Evolutionary conservation across 177 flowering plant species (phyloP), one percentile per base, ranked within the genome.

Genomic region (Vitis hybrid): DNA sequence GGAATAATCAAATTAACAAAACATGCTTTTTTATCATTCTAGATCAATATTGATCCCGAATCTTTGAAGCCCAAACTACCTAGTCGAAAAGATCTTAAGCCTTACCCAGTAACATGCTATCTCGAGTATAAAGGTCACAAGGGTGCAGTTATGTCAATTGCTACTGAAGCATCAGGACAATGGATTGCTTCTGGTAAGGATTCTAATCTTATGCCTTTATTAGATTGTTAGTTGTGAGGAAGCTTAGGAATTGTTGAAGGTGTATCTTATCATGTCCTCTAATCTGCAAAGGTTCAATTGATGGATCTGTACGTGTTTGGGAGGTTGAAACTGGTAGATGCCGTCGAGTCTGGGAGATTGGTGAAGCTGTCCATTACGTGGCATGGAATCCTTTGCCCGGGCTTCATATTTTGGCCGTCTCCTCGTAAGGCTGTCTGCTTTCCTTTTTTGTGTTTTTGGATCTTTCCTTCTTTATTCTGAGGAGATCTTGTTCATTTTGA

Each of bases 31-130:
- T 58, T 29, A n/a, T 49, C 70, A 33, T 68, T 73, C 26, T 90
- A 96, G 98, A 78, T 96, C 64, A 88, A 93, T 74, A 88, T 96
- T 59, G 97, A 96, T 83, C 98, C 98, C 31, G 99, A 96, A 72
- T 83, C 93, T 53, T 68, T 96, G 79, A 94, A 92, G 76, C 97
- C 98, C 33, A 96, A 92, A 82, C 72, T 92, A 33, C 99, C 99
- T 4, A 90, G 87, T 75, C 86, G 83, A 62, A 96, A 87, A 75
- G 97, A 93, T 86, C 94, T 96, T 53, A 88, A 76, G 76, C 99
- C 99, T 70, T 96, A 90, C 65, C 99, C 99, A 8, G 67, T 66
- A n/a, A 83, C 83, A 53, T 89, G 95, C 72, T 93, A 82, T 79
- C 86, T 96, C n/a, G 99, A 96, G 83, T 96, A 92, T 66, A 89